Evolutionary conservation across 768 basidiomycete species (phyloP), one percentile per base, ranked within the genome.

Genomic region (Auriscalpium microsporum): DNA sequence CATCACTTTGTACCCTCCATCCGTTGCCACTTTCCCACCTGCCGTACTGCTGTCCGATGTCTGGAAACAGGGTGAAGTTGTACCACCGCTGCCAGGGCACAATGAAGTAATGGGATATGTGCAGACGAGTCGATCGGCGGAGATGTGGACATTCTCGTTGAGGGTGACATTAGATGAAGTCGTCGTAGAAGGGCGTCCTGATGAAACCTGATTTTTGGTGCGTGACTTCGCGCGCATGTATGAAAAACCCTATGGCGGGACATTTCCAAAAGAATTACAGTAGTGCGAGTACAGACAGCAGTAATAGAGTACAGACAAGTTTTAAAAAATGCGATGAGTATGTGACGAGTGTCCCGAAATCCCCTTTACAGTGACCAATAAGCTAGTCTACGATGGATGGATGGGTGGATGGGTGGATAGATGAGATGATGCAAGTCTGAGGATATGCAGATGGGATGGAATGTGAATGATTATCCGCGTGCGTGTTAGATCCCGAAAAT

Each of bases 401-500:
- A 28, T 28, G 28, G 40, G 8, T 14, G 13, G 40, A 42, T 14
- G 13, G 40, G 8, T 42, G 40, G 13, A 42, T 42, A 17, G 13
- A 17, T 14, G 40, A 14, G 40, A 42, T 14, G 17, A 42, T 42
- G 40, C 13, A 17, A 42, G 14, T 42, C 40, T 42, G 8, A 42
- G 40, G 14, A 42, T 42, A 28, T 28, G 28, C 28, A 28, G 40
- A 42, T 42, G 8, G 17, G 13, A 17, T 14, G 40, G 6, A 17
- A 42, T 42, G 40, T 6, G 14, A 13, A 7, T 7, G 8, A 42
- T 48, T 50, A 49, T 58, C 44, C 42, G 34, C 54, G 58, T 10
- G 21, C 21, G 50, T 19, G 52, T 56, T 42, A 48, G 28, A 56
- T 59, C 55, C 68, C 67, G 61, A 82, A 88, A 38, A 87, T 76